A percentile compares a stretch with the other conserved stretches of the same genome.
Conservation (phyloP, 345 rosid genomes). For the Carallia pectinifolia region DNA sequence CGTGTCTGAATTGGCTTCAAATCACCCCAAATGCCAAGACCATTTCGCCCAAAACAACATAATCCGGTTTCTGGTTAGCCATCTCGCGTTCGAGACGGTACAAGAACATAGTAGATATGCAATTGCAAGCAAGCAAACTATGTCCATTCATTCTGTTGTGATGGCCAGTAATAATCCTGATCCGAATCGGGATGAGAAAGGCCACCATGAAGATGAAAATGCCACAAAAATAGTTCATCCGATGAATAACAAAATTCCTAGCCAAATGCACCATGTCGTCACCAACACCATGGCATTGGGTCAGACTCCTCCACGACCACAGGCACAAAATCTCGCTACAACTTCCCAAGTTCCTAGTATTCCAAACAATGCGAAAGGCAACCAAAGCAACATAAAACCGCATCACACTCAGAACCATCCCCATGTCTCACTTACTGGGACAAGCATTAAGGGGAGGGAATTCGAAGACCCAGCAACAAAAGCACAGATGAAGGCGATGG, state of each 20-base stretch:
- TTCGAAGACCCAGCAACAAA: conserved; percentile 28
- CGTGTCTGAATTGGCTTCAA: conserved; percentile 28
- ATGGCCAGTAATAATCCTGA: conserved; percentile 20
- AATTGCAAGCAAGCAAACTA: conserved; percentile 24
- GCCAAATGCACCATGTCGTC: conserved; percentile 20
- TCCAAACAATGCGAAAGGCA: conserved; percentile 1
- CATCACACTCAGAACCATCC: neutral
- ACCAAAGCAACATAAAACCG: conserved; percentile 6
- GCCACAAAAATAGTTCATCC: conserved; percentile 17
- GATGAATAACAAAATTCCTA: conserved; percentile 7
- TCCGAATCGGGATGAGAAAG: neutral
- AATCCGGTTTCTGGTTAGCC: conserved; percentile 73
- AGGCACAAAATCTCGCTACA: neutral
- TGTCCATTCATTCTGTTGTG: conserved; percentile 29
- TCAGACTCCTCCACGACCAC: neutral
- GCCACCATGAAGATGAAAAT: conserved; percentile 13
- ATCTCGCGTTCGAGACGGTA: conserved; percentile 81
- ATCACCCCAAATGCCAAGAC: conserved; percentile 34
- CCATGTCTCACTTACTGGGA: conserved; percentile 20
- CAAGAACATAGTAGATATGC: conserved; percentile 52
- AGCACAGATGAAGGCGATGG: conserved; percentile 37
- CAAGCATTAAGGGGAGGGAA: conserved; percentile 35
- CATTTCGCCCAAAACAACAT: conserved; percentile 36
- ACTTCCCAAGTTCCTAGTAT: neutral
- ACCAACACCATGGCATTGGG: conserved; percentile 15